These are phyloP conservation scores for Penicillium sclerotigenum DNA, from an alignment of 2,329 filamentous ascomycete species.

Conservation along the genomic window DNA sequence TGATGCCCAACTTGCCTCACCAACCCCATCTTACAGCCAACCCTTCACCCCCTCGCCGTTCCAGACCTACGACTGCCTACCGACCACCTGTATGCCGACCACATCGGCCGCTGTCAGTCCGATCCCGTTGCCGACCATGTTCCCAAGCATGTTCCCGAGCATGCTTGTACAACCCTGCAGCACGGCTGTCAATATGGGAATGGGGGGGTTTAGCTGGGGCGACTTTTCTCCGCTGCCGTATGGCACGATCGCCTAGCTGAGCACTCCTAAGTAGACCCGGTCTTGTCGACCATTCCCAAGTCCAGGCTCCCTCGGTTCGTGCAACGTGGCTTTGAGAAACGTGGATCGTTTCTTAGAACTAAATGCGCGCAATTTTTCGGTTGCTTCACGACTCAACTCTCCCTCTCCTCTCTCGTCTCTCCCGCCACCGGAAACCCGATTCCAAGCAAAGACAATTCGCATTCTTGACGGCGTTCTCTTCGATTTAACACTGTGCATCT, in stretches of 20 bases:
- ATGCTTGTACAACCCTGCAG: conserved; percentile 82
- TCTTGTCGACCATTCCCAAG: conserved; percentile 24
- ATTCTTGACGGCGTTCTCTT: conserved; percentile 50
- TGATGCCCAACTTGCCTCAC: conserved; percentile 71
- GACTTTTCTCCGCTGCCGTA: conserved; percentile 68
- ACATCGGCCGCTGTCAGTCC: conserved; percentile 70
- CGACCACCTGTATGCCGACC: conserved; percentile 68
- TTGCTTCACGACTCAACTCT: background rate
- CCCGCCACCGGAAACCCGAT: conserved; percentile 18
- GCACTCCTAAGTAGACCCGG: conserved; percentile 33
- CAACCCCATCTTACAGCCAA: conserved; percentile 75
- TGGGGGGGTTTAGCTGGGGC: conserved; percentile 70
- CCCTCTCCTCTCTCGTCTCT: background rate
- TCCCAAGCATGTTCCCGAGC: conserved; percentile 52
- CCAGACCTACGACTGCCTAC: conserved; percentile 71
- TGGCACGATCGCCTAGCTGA: conserved; percentile 68
- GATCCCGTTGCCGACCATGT: conserved; percentile 80
- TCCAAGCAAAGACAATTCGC: conserved; percentile 37
- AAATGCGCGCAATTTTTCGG: background rate
- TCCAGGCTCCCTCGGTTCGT: conserved; percentile 3
- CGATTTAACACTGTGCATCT: conserved; percentile 46
- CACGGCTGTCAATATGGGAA: conserved; percentile 71
- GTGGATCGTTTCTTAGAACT: conserved; percentile 19
- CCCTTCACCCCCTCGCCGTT: conserved; percentile 69
- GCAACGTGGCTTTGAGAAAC: conserved; percentile 1